phyloP scores from a whole-genome alignment of 257 asterid species.

The Solanum okadae region DNA sequence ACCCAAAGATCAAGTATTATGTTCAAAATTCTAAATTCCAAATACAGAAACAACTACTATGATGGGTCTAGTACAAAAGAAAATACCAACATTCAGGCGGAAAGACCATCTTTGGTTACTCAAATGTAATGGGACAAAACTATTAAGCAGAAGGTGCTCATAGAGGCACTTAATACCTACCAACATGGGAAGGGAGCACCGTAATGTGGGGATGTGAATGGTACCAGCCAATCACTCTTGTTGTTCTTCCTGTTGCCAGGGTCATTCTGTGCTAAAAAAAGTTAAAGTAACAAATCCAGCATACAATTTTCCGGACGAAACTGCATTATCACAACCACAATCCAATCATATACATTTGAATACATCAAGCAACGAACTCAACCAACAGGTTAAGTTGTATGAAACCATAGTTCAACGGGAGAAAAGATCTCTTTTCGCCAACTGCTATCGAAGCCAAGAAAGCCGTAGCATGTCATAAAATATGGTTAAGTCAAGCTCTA shows the following conservation, averaged over 20 bases:
- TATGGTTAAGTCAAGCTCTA: not conserved
- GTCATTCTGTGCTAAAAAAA: conserved; percentile 79
- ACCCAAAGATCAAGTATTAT: not conserved
- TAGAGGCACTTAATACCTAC: conserved; percentile 35
- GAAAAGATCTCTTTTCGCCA: not conserved
- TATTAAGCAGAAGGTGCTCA: not conserved
- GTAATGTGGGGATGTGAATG: conserved; percentile 99
- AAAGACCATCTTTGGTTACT: not conserved
- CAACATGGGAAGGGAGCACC: conserved; percentile 97
- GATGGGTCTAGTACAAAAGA: not conserved
- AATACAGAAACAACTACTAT: not conserved
- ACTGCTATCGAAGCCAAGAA: not conserved
- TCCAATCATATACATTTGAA: not conserved
- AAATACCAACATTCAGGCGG: not conserved
- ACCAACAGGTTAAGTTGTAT: not conserved
- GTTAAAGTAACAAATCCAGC: conserved; percentile 39
- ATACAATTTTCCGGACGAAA: not conserved
- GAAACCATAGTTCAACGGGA: not conserved
- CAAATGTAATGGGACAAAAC: not conserved
- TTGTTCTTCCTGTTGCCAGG: conserved; percentile 59
- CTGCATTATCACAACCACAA: not conserved
- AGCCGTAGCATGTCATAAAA: not conserved
- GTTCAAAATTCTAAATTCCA: not conserved
- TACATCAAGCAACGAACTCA: not conserved
- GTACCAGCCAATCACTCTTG: conserved; percentile 99